phyloP scores from a whole-genome alignment of 1,139 yeast species.

The Yamadazyma songkhlaensis region DNA sequence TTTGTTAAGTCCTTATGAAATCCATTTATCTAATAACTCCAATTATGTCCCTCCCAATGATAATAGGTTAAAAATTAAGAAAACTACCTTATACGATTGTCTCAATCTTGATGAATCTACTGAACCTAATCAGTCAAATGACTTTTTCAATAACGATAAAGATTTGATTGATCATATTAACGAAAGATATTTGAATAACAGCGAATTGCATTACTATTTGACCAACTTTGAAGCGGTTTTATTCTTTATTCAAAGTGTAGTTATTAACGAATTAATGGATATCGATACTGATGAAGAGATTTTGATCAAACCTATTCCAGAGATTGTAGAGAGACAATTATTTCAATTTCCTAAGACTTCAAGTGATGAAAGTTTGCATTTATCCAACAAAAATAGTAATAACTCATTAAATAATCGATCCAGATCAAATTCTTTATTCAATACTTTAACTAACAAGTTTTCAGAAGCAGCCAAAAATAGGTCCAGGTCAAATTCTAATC shows the following conservation, averaged over 20 bases:
- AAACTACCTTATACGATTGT: constrained; percentile 26
- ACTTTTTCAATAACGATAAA: constrained; percentile 30
- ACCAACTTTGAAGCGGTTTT: constrained; percentile 46
- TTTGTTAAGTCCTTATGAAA: constrained; percentile 29
- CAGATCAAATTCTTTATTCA: constrained; percentile 39
- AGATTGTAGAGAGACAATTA: constrained; percentile 35
- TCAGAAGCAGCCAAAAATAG: constrained; percentile 20
- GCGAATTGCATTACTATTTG: constrained; percentile 38
- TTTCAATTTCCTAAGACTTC: constrained; percentile 5
- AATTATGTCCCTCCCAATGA: constrained; percentile 5
- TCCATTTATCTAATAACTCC: constrained; percentile 15
- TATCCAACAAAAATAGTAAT: background rate
- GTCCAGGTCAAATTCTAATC: constrained; percentile 32
- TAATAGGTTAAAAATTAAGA: constrained; percentile 7
- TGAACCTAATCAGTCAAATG: constrained; percentile 7
- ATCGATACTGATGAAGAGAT: constrained; percentile 15
- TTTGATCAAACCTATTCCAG: constrained; percentile 19
- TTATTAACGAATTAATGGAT: constrained; percentile 28
- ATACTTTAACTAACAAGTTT: constrained; percentile 30
- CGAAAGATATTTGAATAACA: constrained; percentile 31
- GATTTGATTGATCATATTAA: constrained; percentile 28
- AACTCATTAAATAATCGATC: constrained; percentile 20
- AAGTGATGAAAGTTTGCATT: background rate
- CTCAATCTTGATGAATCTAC: constrained; percentile 26
- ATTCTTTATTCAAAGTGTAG: constrained; percentile 36